Evolutionary conservation across 768 basidiomycete genomes (phyloP).

Genomic region (Dioszegia crocea): DNA sequence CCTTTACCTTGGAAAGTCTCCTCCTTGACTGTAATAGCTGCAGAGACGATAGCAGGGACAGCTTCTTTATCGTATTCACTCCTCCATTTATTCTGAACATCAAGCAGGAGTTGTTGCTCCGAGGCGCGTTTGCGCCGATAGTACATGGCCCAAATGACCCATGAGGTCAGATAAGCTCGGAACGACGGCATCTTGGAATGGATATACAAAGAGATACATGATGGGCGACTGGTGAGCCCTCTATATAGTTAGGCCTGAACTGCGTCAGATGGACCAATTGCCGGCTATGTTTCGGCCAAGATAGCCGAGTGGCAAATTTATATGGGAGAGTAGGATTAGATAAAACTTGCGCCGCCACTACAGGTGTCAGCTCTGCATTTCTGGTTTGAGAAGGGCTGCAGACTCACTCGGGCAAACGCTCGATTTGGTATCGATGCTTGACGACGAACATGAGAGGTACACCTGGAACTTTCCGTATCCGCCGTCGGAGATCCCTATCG

Average conservation of each 20-base stretch:
- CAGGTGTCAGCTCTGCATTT: neutral
- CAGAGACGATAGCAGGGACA: neutral
- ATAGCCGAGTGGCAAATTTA: neutral
- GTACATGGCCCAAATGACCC: neutral
- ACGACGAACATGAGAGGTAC: conserved; percentile 98
- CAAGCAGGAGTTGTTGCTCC: neutral
- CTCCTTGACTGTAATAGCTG: neutral
- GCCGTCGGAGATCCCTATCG: conserved; percentile 84
- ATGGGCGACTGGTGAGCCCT: too few relatives aligned
- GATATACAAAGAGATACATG: too few relatives aligned
- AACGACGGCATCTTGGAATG: neutral
- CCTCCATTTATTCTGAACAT: neutral
- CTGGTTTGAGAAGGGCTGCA: neutral
- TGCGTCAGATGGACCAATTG: too few relatives aligned
- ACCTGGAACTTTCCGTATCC: conserved; percentile 76
- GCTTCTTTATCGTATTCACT: neutral
- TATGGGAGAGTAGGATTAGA: neutral
- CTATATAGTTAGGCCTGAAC: too few relatives aligned
- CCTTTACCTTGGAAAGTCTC: neutral
- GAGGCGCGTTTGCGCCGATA: neutral
- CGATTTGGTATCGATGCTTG: conserved; percentile 84
- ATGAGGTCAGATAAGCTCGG: neutral
- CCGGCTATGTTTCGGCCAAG: too few relatives aligned
- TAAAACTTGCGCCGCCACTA: conserved; percentile 32
- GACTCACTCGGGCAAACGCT: conserved; percentile 73